Conservation (phyloP, 352 stramenopile species). For the Pythium biforme region DNA sequence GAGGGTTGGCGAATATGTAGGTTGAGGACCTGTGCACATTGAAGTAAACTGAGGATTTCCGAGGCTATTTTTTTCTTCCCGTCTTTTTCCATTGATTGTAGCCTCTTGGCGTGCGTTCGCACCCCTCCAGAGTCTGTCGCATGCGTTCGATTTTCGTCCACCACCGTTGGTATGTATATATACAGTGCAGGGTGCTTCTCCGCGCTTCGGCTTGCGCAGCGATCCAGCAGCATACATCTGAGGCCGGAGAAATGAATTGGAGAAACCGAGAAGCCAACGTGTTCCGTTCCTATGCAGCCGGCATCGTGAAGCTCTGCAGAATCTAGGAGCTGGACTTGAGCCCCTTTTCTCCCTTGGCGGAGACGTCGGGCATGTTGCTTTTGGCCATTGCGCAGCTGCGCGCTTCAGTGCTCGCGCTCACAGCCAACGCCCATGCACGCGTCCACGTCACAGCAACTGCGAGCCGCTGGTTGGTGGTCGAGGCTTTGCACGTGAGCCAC, state of each 20-base stretch:
- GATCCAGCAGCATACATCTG: too few species aligned
- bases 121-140: conserved; percentile 20
- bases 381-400: conserved; percentile 13
- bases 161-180: too few species aligned
- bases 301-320: too few species aligned
- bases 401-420: conserved; percentile 11
- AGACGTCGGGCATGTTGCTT: conserved; percentile 1
- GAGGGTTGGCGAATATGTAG: too few species aligned
- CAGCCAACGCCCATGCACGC: background rate
- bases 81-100: conserved; percentile 17
- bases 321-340: background rate
- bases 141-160: conserved; percentile 20
- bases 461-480: background rate
- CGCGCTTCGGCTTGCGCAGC: too few species aligned
- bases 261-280: too few species aligned
- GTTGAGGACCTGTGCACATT: too few species aligned
- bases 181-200: too few species aligned
- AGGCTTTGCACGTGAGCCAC: conserved; percentile 1
- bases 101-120: background rate
- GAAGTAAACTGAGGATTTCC: background rate
- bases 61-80: background rate
- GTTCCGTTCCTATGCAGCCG: too few species aligned
- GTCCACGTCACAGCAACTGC: conserved; percentile 7
- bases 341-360: background rate
- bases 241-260: too few species aligned